These are phyloP conservation scores for Penicillium diatomitis DNA, from an alignment of 495 filamentous ascomycete genomes.

Conservation along the genomic window DNA sequence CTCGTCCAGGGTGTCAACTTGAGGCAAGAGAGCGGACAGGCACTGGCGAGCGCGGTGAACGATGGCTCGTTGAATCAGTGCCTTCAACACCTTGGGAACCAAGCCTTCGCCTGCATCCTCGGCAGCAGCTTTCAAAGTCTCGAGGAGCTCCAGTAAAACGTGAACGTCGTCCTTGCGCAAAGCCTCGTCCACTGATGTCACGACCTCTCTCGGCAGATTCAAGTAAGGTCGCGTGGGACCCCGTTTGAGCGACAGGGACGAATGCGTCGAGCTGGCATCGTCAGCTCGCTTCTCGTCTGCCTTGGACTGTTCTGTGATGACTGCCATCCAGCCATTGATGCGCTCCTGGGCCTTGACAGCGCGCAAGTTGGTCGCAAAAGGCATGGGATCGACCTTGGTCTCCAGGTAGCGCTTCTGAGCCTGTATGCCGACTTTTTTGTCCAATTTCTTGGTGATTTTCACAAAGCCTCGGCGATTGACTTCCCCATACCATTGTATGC, in stretches of 20 bases:
- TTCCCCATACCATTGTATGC: slow-evolving; percentile 95
- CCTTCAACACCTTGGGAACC: slow-evolving; percentile 58
- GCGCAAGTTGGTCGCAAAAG: slow-evolving; percentile 70
- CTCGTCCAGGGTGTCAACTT: slow-evolving; percentile 65
- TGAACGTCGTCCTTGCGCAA: slow-evolving; percentile 64
- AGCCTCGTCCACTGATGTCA: slow-evolving; percentile 69
- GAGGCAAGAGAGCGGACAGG: slow-evolving; percentile 57
- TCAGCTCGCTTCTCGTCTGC: slow-evolving; percentile 62
- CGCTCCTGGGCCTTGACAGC: slow-evolving; percentile 58
- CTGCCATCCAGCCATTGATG: slow-evolving; percentile 87
- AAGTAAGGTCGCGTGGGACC: slow-evolving; percentile 60
- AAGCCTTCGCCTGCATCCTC: slow-evolving; percentile 36
- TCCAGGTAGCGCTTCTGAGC: slow-evolving; percentile 76
- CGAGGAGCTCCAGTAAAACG: slow-evolving; percentile 49
- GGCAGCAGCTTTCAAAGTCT: slow-evolving; percentile 43
- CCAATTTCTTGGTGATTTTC: slow-evolving; percentile 96
- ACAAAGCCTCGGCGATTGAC: slow-evolving; percentile 91
- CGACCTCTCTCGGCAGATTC: slow-evolving; percentile 52
- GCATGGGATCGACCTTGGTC: slow-evolving; percentile 74
- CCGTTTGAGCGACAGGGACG: slow-evolving; percentile 60
- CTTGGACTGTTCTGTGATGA: slow-evolving; percentile 36
- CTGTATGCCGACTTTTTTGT: slow-evolving; percentile 72
- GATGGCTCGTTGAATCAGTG: slow-evolving; percentile 77
- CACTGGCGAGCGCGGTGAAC: slow-evolving; percentile 57
- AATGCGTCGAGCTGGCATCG: slow-evolving; percentile 62